These are phyloP conservation scores for Boletus huronensis DNA, from an alignment of 768 basidiomycete species.

Conservation along the genomic window DNA sequence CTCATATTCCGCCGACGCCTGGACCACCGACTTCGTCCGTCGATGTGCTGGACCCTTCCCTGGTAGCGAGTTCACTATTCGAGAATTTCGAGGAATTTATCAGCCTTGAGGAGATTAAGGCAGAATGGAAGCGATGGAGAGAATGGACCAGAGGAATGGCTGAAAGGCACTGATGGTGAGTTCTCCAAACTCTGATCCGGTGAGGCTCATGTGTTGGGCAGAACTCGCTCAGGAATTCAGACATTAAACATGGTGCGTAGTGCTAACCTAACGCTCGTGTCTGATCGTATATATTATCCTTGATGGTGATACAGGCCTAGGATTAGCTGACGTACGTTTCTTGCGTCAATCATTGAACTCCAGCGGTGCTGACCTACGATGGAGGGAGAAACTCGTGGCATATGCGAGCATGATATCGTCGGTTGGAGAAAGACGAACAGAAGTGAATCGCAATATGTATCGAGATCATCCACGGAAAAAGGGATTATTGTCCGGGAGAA, in stretches of 20 bases:
- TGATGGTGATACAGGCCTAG: slow-evolving; percentile 20
- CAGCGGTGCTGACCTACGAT: slow-evolving; percentile 2
- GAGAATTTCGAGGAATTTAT: slow-evolving; percentile 19
- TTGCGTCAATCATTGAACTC: neutral
- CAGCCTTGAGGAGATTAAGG: slow-evolving; percentile 18
- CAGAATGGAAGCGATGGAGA: slow-evolving; percentile 27
- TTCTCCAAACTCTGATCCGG: neutral
- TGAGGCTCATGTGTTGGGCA: slow-evolving; percentile 5
- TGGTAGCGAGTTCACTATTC: slow-evolving; percentile 17
- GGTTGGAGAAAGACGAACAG: slow-evolving; percentile 20
- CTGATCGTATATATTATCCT: neutral
- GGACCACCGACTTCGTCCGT: neutral
- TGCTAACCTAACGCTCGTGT: neutral
- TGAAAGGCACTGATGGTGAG: slow-evolving; percentile 31
- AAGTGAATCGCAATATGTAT: slow-evolving; percentile 19
- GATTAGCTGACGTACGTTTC: slow-evolving; percentile 27
- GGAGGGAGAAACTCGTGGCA: slow-evolving; percentile 21
- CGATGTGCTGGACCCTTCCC: slow-evolving; percentile 1
- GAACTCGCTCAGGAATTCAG: slow-evolving; percentile 19
- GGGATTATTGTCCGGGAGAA: slow-evolving; percentile 23
- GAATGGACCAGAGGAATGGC: slow-evolving; percentile 31
- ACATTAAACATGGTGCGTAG: slow-evolving; percentile 21
- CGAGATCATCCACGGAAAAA: slow-evolving; percentile 17
- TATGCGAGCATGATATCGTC: slow-evolving; percentile 20
- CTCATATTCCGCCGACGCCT: slow-evolving; percentile 19